phyloP scores from a whole-genome alignment of 176 grass and related monocot genomes.

The Oryza brachyantha region DNA sequence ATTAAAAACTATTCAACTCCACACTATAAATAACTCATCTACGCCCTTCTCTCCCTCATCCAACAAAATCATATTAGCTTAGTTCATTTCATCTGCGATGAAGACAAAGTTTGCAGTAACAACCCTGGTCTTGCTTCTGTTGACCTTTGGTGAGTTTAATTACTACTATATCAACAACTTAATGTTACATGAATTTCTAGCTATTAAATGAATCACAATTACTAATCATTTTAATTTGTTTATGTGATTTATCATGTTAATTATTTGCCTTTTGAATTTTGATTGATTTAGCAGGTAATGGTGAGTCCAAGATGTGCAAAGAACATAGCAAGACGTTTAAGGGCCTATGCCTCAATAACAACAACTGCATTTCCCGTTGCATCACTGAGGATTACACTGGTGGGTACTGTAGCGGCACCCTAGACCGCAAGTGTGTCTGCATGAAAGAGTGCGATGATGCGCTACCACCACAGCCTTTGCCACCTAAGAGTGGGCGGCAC shows the following conservation, averaged over 20 bases:
- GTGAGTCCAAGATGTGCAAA: background rate
- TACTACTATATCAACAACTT: background rate
- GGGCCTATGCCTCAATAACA: background rate
- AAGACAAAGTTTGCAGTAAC: background rate
- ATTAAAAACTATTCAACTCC: background rate
- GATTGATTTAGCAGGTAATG: background rate
- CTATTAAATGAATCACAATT: too few relatives aligned
- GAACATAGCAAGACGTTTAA: background rate
- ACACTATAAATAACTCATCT: background rate
- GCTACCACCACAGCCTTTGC: too few relatives aligned
- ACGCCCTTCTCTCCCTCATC: background rate
- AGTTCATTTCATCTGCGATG: background rate
- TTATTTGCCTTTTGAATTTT: background rate
- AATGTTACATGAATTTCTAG: too few relatives aligned
- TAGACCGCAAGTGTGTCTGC: background rate
- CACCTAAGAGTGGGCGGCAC: background rate
- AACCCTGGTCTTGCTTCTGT: slow-evolving; percentile 6
- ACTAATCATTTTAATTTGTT: background rate
- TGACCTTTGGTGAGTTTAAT: background rate
- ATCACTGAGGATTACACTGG: background rate
- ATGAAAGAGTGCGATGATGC: background rate
- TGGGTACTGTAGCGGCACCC: background rate
- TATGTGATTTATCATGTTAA: too few relatives aligned
- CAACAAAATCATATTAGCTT: background rate
- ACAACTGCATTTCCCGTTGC: background rate